Evolutionary conservation across 306 rosid species (phyloP).

Genomic region (Quercus agrifolia): DNA sequence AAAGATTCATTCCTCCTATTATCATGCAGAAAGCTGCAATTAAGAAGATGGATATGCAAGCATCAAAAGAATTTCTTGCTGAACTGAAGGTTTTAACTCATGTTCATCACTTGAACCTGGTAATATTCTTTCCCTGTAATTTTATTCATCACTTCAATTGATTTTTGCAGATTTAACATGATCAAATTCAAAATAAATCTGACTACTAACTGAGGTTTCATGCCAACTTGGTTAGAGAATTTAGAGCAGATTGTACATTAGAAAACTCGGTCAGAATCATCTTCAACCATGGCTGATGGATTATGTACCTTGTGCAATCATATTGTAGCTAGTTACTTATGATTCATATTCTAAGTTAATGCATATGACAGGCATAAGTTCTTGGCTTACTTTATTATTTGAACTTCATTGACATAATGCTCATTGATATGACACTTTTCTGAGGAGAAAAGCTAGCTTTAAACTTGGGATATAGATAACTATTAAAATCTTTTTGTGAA

Average conservation of each 20-base stretch:
- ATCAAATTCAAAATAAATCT: not conserved
- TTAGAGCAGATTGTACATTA: not conserved
- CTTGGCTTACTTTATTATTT: not conserved
- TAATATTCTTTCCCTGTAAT: constrained; percentile 22
- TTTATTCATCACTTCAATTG: not conserved
- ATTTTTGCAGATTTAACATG: not conserved
- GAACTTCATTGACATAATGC: not conserved
- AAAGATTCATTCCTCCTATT: not conserved
- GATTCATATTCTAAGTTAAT: not conserved
- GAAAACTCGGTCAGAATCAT: not conserved
- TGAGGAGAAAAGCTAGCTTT: not conserved
- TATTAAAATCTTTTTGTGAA: not conserved
- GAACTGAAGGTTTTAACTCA: constrained; percentile 72
- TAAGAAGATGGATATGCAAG: constrained; percentile 84
- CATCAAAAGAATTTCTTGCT: constrained; percentile 68
- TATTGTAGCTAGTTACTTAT: not conserved
- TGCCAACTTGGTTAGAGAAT: not conserved
- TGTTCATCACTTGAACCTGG: constrained; percentile 83
- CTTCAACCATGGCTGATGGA: not conserved
- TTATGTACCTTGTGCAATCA: not conserved
- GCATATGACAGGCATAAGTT: not conserved
- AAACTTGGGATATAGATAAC: not conserved
- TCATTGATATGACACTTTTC: not conserved
- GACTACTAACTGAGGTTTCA: not conserved
- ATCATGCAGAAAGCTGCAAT: constrained; percentile 61